Base-by-base conservation (phyloP, 2,329 filamentous ascomycete species). In the Nothopassalora personata region DNA sequence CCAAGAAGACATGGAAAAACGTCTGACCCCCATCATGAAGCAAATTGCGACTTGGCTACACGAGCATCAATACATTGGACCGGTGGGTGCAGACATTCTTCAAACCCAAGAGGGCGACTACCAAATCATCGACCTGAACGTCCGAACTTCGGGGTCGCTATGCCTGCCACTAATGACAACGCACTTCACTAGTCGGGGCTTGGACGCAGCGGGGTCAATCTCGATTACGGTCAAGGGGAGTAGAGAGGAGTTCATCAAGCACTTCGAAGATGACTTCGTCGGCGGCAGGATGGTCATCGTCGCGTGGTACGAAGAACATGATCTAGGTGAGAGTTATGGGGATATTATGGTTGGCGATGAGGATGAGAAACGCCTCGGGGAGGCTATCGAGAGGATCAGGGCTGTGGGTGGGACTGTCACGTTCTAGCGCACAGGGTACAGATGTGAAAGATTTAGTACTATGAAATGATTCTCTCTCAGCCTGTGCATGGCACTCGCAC, bases 71-170 rank as follows among this genome's bases (percentile, higher is more conserved):
- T 58, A 58, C 34, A 19, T 54, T 31, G 56, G 56, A 7, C 56
- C 56, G 10, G 51, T 54, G 5, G 56, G 56, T 19, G 56, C 56
- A 15, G 56, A 58, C 15, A 54, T 58, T 23, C 51, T 58, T 10
- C 36, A 58, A 19, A 58, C 51, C 5, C n/a, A 50, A 31, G 43
- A 45, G 10, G 50, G 51, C 33, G 56, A 50, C 2, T 23, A 23
- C 8, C 50, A 53, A 5, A 58, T 58, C 8, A 52, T 58, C 15
- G 56, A 58, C 47, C 43, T 58, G 11, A 58, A 58, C 28, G 51
- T 58, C 2, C 39, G 56, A 10, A 54, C 56, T 5, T 53, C 56
- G 8, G 56, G 51, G 28, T 58, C 56, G 9, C 33, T 58, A 23
- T 58, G 56, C 30, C 33, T 58, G 15, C 51, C 56, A n/a, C 34